Evolutionary conservation across 1,284 basidiomycete genomes (phyloP).

Genomic region (Polyporus tsugae): DNA sequence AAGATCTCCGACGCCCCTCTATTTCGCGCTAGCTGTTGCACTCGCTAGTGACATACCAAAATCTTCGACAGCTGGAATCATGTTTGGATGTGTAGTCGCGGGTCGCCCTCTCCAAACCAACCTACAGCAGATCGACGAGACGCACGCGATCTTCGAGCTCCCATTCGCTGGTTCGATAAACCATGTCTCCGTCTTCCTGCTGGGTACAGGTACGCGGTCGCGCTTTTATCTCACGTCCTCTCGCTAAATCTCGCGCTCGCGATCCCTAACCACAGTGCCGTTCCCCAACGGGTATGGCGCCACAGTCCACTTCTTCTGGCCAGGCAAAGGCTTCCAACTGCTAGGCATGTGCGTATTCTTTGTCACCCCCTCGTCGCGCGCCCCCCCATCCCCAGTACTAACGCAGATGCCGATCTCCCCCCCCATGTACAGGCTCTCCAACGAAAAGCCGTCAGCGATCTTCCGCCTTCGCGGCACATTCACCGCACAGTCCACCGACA

Average conservation of each 20-base stretch:
- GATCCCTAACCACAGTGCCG: constrained; percentile 58
- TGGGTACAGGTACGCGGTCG: constrained; percentile 75
- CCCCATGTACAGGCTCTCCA: constrained; percentile 72
- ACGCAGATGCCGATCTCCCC: background rate
- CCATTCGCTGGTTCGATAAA: constrained; percentile 83
- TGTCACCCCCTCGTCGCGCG: background rate
- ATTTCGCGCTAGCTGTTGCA: too few relatives aligned
- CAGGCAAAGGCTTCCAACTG: constrained; percentile 87
- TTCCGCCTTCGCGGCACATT: constrained; percentile 84
- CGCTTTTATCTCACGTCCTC: background rate
- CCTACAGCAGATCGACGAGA: constrained; percentile 81
- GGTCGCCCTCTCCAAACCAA: constrained; percentile 82
- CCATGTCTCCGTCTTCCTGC: constrained; percentile 88
- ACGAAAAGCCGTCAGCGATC: constrained; percentile 91
- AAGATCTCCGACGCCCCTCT: background rate
- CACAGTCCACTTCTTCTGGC: constrained; percentile 91
- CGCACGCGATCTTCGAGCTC: constrained; percentile 86
- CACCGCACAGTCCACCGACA: constrained; percentile 53
- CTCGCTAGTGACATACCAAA: background rate
- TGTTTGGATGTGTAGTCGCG: constrained; percentile 83
- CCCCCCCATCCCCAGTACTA: background rate
- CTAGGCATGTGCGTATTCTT: constrained; percentile 79
- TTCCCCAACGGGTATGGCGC: constrained; percentile 92
- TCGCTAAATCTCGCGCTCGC: background rate
- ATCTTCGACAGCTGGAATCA: constrained; percentile 36